Evolutionary conservation across 2,329 filamentous ascomycete genomes (phyloP).

Genomic region (Fusarium cyanostomum): DNA sequence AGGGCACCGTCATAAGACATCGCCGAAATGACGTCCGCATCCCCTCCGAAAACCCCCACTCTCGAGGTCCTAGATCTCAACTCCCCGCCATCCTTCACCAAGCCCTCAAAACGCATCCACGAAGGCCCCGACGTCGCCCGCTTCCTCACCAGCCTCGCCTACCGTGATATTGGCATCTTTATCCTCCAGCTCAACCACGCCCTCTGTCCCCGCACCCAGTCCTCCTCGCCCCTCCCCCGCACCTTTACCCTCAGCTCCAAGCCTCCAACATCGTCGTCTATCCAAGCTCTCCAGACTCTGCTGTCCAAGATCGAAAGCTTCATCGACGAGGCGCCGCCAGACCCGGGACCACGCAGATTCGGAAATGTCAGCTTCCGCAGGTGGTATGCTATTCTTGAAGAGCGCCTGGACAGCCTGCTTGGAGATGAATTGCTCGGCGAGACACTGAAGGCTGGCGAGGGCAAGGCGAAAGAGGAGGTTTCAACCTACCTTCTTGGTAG

Average conservation of each 20-base stretch:
- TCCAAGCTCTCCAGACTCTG: slow-evolving; percentile 72
- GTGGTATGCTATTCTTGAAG: slow-evolving; percentile 79
- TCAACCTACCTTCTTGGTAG: slow-evolving; percentile 81
- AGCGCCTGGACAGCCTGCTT: slow-evolving; percentile 57
- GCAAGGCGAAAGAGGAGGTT: slow-evolving; percentile 72
- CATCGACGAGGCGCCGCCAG: slow-evolving; percentile 82
- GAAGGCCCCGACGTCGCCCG: slow-evolving; percentile 81
- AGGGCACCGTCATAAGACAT: not conserved
- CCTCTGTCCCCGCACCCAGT: slow-evolving; percentile 76
- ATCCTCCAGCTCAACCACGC: slow-evolving; percentile 89
- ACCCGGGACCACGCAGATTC: slow-evolving; percentile 86
- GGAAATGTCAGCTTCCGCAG: slow-evolving; percentile 90
- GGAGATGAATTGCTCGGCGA: slow-evolving; percentile 43
- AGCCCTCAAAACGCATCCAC: slow-evolving; percentile 83
- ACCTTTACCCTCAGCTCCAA: slow-evolving; percentile 57
- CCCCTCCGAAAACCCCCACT: slow-evolving; percentile 39
- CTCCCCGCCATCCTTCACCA: slow-evolving; percentile 64
- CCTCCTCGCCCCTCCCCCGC: slow-evolving; percentile 41
- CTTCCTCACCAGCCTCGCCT: slow-evolving; percentile 84
- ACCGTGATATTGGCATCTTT: slow-evolving; percentile 87
- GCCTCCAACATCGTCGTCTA: slow-evolving; percentile 57
- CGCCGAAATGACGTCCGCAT: slow-evolving; percentile 35
- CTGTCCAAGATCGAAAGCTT: slow-evolving; percentile 71
- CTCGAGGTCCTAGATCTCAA: slow-evolving; percentile 61
- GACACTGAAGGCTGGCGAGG: slow-evolving; percentile 45